phyloP scores from a whole-genome alignment of 2,329 filamentous ascomycete species.

The Cercospora sojina region DNA sequence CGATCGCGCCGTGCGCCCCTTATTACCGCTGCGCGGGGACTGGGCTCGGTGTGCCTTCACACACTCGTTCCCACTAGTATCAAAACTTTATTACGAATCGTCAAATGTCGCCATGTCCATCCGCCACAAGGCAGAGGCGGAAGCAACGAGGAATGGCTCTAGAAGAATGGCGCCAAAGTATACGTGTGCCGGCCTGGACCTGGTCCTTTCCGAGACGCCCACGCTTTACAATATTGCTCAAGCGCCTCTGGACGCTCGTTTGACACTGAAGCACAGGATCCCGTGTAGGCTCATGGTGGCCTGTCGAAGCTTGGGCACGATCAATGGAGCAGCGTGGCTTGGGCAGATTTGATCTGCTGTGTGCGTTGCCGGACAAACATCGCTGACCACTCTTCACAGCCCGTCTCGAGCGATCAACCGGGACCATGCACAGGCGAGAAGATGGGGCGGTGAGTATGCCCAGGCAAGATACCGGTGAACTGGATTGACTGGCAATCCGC shows the following conservation, averaged over 20 bases:
- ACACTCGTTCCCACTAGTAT: background rate
- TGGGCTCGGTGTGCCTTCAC: background rate
- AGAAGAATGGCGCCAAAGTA: background rate
- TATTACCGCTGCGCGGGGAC: conserved; percentile 12
- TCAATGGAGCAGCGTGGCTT: background rate
- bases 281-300: background rate
- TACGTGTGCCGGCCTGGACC: background rate
- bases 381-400: background rate
- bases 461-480: background rate
- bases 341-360: background rate
- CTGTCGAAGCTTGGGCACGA: background rate
- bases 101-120: background rate
- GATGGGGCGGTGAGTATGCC: background rate
- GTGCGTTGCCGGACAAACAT: background rate
- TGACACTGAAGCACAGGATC: background rate
- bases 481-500: background rate
- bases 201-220: background rate
- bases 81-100: background rate
- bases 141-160: background rate
- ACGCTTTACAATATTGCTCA: background rate
- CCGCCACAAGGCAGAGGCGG: background rate
- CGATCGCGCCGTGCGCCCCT: conserved; percentile 3
- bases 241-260: background rate
- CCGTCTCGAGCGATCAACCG: background rate
- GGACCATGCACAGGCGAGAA: background rate